Evolutionary conservation across 192 early-diverging fungal species (phyloP), one percentile per base, ranked within the genome.

Genomic region (Linderina pennispora): DNA sequence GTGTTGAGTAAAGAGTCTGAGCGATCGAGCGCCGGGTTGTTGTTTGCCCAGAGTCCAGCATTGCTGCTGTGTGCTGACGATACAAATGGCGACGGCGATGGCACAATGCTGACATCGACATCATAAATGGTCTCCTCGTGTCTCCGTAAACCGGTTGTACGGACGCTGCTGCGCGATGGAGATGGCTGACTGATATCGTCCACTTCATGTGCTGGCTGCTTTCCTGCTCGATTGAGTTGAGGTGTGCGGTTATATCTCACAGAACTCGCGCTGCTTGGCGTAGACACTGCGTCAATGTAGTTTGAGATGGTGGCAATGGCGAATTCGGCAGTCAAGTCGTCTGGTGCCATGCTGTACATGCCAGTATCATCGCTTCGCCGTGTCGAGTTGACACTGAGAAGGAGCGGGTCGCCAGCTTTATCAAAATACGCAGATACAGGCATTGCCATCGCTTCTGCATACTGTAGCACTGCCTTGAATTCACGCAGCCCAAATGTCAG

Each of bases 401-500:
- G 43, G 9, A 76, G 36, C 8, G 74, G 74, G 9, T 48, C 47
- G 13, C 74, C 74, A 17, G 51, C 53, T 4, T 35, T 31, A 33
- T 66, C 55, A 48, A 76, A 76, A 28, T 53, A 58, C 10, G 67
- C 58, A 2, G 51, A 45, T 4, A 76, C 39, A n/a, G 62, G 66
- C 32, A 59, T 45, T 4, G 55, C 55, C 54, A 55, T 62, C 8
- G 55, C 58, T 18, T 76, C 66, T 0, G 74, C 74, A 25, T 67
- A 76, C 45, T 51, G 50, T n/a, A 76, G 35, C 6, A 65, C 45
- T 6, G 74, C 66, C 14, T 50, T 50, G 47, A 71, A 66, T 40
- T 76, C 74, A 17, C 63, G 62, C 41, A 76, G 46, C 22, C 52
- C 59, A 48, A 71, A 62, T 2, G 67, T 70, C 19, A 76, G 60